Conservation (phyloP, 2,329 filamentous ascomycete species). For the Teratosphaeria epicoccoides region DNA sequence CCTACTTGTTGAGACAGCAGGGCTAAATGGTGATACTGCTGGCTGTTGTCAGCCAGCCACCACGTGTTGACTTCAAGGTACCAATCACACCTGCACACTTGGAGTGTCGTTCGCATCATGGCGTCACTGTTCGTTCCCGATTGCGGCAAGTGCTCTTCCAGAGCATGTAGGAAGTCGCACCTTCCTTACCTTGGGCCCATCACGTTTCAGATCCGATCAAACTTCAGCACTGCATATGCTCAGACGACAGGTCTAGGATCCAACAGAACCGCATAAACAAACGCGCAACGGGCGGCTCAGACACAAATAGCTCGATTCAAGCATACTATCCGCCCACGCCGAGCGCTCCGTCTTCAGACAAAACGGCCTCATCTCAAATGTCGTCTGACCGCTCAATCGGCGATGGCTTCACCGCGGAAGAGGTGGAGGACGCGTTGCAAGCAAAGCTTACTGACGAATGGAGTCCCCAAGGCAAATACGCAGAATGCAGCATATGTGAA, state of each 20-base stretch:
- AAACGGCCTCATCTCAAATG: not conserved
- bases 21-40: too few species aligned
- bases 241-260: not conserved
- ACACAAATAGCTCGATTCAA: conserved; percentile 16
- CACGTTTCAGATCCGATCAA: not conserved
- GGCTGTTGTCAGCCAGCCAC: too few species aligned
- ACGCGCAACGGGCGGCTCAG: not conserved
- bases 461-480: conserved; percentile 40
- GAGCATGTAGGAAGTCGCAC: too few species aligned
- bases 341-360: conserved; percentile 15
- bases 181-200: not conserved
- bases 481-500: conserved; percentile 36
- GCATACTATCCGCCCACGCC: conserved; percentile 30
- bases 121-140: too few species aligned
- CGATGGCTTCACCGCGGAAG: conserved; percentile 45
- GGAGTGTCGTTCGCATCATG: too few species aligned
- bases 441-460: conserved; percentile 22
- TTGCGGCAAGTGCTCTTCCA: too few species aligned
- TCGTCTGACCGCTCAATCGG: conserved; percentile 20
- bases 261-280: not conserved
- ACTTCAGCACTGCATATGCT: not conserved
- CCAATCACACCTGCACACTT: too few species aligned
- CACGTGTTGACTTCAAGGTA: too few species aligned
- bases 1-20: too few species aligned
- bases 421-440: conserved; percentile 24